Evolutionary conservation across 2,329 filamentous ascomycete species (phyloP), one percentile per base, ranked within the genome.

Genomic region (Fusarium nelsonii): DNA sequence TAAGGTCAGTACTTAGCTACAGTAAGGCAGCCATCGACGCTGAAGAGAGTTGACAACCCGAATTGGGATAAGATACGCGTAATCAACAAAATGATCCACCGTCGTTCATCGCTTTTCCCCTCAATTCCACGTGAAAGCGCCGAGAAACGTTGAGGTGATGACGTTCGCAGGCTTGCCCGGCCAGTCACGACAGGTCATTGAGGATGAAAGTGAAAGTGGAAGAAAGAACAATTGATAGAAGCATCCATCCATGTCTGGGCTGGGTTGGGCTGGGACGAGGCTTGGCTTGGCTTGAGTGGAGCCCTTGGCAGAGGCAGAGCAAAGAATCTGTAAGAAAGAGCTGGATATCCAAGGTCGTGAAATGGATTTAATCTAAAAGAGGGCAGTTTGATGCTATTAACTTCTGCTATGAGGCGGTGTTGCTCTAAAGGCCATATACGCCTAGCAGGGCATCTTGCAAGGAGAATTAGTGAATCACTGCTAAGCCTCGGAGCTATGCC

Each of bases 221-320:
- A 23, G 14, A 36, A 44, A 39, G 46, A 50, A 51, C 43, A 33
- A 45, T 28, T 49, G 16, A 51, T 40, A 23, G 48, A 51, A 51
- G 48, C 34, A 40, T 40, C 12, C 12, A 39, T 36, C 23, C 23
- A 45, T 45, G 28, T 45, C 43, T 45, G 16, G 15, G 8, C 16
- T 28, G 23, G 5, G 20, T 4, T 23, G 23, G 23, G 23, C 23
- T 5, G 23, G 23, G 18, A 40, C 14, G 48, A 51, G 48, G 48
- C 48, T 40, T 51, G 23, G 48, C 48, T 40, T 51, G 23, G 48
- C 14, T 28, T n/a, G n/a, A 9, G 20, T 16, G 34, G 33, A n/a
- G 23, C 20, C 26, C 48, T 30, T 15, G 34, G 12, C 34, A 40
- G 48, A 18, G 48, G 34, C 34, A 40, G 34, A 40, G 48, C 34